phyloP scores from a whole-genome alignment of 306 rosid genomes.

The Hylodesmum podocarpum region DNA sequence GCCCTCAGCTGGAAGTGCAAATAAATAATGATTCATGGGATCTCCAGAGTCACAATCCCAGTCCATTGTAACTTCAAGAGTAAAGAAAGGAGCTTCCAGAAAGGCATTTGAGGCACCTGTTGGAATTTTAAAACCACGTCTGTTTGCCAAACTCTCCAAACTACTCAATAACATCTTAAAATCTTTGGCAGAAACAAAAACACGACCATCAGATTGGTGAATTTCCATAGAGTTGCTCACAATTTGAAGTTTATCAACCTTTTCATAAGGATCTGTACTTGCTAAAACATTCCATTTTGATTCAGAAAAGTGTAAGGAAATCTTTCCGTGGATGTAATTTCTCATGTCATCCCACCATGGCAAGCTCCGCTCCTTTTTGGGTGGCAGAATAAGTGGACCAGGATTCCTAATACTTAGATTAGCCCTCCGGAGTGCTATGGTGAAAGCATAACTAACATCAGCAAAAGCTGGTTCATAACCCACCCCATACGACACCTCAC shows the following conservation, averaged over 20 bases:
- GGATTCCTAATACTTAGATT: slow-evolving; percentile 71
- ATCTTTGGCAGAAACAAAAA: slow-evolving; percentile 70
- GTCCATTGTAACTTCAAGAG: slow-evolving; percentile 85
- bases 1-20: slow-evolving; percentile 87
- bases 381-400: slow-evolving; percentile 56
- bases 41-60: slow-evolving; percentile 96
- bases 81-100: slow-evolving; percentile 77
- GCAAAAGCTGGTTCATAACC: slow-evolving; percentile 95
- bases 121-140: slow-evolving; percentile 77
- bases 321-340: slow-evolving; percentile 88
- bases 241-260: slow-evolving; percentile 85
- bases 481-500: slow-evolving; percentile 87
- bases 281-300: slow-evolving; percentile 78
- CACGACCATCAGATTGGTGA: slow-evolving; percentile 87
- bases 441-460: slow-evolving; percentile 91
- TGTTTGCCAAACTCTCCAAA: slow-evolving; percentile 90
- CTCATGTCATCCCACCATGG: slow-evolving; percentile 99
- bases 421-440: slow-evolving; percentile 97
- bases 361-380: slow-evolving; percentile 88
- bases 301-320: slow-evolving; percentile 69
- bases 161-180: slow-evolving; percentile 81
- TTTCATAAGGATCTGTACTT: slow-evolving; percentile 93
- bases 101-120: slow-evolving; percentile 68
- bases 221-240: slow-evolving; percentile 69
- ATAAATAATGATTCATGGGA: slow-evolving; percentile 89